Evolutionary conservation across 208 protist species (phyloP), one percentile per base, ranked within the genome.

Genomic region (Lotmaria passim): DNA sequence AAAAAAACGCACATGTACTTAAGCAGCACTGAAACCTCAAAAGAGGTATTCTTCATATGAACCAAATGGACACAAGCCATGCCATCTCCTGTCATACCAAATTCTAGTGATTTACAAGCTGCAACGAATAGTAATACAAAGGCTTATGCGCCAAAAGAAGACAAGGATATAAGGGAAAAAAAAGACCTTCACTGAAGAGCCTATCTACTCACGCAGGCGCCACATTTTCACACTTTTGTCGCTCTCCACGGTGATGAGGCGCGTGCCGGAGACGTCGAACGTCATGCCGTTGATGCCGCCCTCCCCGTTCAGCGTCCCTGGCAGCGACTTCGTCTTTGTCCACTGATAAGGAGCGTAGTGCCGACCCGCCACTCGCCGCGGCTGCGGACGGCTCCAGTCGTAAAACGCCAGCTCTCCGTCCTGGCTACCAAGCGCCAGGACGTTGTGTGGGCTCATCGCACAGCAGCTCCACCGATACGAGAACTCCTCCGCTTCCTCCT

Each of bases 161-260:
- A 38, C 17, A 30, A 50, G 26, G 11, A 66, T 8, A 38, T 31
- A 21, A 6, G 19, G 50, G 50, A 21, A 38, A 0, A 14, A 24
- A 38, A 36, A 2, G 28, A 48, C 7, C 43, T 48, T 39, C 12
- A 46, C 41, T 21, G 15, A 4, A 7, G n/a, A 46, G 41, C 14
- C 6, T 3, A 15, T 17, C 55, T 78, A 84, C 31, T 90, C 82
- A 39, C 81, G 81, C 26, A 78, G 46, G 7, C 78, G 73, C 90
- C 92, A 99, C 7, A 98, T 83, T 69, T 98, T 98, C 24, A 99
- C 96, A 34, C 97, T 97, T 88, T 99, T 99, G 83, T 99, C 99
- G 36, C 94, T 98, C 74, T 99, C 98, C 26, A 90, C 89, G 0
- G 98, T 99, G 71, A 99, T 98, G 56, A 99, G 84, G 31, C 98